Evolutionary conservation across 2,329 filamentous ascomycete genomes (phyloP).

Genomic region (Nigrograna mackinnonii): DNA sequence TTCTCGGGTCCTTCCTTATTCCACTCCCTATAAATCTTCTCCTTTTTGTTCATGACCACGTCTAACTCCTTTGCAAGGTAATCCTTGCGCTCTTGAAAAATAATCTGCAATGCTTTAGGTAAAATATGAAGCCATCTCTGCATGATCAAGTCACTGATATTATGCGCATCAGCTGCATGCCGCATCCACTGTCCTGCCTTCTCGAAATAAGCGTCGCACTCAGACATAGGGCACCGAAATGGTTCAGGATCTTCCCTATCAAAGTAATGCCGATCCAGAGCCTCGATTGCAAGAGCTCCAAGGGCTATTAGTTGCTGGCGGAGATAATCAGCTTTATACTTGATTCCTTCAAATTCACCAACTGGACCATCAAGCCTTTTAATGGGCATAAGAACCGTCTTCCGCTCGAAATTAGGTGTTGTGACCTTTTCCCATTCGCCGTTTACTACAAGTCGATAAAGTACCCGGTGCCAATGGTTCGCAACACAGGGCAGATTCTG

Average conservation of each 20-base stretch:
- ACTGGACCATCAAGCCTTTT: slow-evolving; percentile 15
- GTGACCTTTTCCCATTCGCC: slow-evolving; percentile 7
- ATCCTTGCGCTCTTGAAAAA: slow-evolving; percentile 6
- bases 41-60: slow-evolving; percentile 1
- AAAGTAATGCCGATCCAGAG: slow-evolving; percentile 18
- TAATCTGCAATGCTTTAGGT: slow-evolving; percentile 3
- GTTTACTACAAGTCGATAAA: slow-evolving; percentile 7
- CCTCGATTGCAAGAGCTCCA: slow-evolving; percentile 15
- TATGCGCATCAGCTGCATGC: slow-evolving; percentile 15
- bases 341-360: slow-evolving; percentile 8
- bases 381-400: slow-evolving; percentile 11
- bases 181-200: slow-evolving; percentile 16
- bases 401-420: slow-evolving; percentile 1
- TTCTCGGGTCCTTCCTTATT: slow-evolving; percentile 9
- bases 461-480: slow-evolving; percentile 6
- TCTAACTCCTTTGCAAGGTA: slow-evolving; percentile 2
- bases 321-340: slow-evolving; percentile 3
- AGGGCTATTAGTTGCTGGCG: slow-evolving; percentile 8
- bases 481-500: background rate
- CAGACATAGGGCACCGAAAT: slow-evolving; percentile 12
- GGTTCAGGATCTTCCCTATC: slow-evolving; percentile 3
- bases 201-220: slow-evolving; percentile 12
- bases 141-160: slow-evolving; percentile 2
- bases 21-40: slow-evolving; percentile 8
- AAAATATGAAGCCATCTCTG: slow-evolving; percentile 3